A percentile compares a stretch with the other conserved stretches of the same genome.
phyloP scores from a whole-genome alignment of 495 filamentous ascomycete species.

The Aspergillus avenaceus region DNA sequence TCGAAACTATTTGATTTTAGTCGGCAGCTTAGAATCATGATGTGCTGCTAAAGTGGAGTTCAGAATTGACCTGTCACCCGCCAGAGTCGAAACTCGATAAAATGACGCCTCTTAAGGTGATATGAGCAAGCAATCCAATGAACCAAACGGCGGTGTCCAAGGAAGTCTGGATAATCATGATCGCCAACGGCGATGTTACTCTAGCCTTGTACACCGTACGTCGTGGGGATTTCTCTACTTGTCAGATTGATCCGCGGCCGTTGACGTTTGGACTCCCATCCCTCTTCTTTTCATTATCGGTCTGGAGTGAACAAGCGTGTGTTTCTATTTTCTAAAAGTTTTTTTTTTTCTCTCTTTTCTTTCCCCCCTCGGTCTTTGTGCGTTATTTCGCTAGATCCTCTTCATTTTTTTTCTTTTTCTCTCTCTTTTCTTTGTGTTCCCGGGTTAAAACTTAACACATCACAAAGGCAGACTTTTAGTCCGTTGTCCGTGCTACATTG shows the following conservation, averaged over 20 bases:
- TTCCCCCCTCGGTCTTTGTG: too few relatives aligned
- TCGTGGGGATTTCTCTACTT: not conserved
- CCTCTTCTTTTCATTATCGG: not conserved
- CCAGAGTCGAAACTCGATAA: conserved; percentile 5
- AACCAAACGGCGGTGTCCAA: not conserved
- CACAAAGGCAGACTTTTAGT: not conserved
- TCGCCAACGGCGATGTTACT: not conserved
- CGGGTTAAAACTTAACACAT: not conserved
- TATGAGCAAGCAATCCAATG: not conserved
- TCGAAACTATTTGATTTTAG: conserved; percentile 5
- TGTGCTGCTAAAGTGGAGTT: conserved; percentile 5
- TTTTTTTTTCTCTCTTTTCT: not conserved
- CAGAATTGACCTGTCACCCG: conserved; percentile 10
- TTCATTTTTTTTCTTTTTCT: not conserved
- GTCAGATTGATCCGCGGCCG: conserved; percentile 1
- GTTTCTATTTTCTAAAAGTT: not conserved
- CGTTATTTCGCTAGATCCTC: too few relatives aligned
- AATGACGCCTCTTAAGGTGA: not conserved
- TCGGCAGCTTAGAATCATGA: conserved; percentile 1
- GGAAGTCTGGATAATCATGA: not conserved
- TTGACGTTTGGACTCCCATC: not conserved
- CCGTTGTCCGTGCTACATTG: conserved; percentile 17
- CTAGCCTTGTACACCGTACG: not conserved
- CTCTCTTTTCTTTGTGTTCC: not conserved
- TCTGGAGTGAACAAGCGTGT: not conserved